A percentile compares a stretch with the other conserved stretches of the same genome.
phyloP scores from a whole-genome alignment of 2,329 filamentous ascomycete species.

The Fusarium sp. region DNA sequence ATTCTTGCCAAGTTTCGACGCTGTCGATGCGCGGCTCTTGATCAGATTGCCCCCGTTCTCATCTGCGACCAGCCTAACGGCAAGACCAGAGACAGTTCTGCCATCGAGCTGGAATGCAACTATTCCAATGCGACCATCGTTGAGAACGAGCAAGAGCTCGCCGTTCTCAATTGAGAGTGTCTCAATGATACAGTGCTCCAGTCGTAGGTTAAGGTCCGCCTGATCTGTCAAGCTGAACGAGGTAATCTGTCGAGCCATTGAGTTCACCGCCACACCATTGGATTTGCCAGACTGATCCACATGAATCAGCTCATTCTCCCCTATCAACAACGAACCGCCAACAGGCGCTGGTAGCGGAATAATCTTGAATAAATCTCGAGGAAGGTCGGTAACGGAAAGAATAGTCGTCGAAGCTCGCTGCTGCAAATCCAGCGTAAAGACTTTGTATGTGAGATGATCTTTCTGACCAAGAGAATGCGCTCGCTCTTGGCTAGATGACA shows the following conservation, averaged over 20 bases:
- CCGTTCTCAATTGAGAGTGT: conserved; percentile 78
- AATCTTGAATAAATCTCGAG: conserved; percentile 86
- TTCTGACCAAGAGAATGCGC: conserved; percentile 84
- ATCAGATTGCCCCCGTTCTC: conserved; percentile 72
- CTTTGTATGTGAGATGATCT: conserved; percentile 88
- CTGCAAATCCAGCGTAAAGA: conserved; percentile 93
- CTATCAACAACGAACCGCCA: conserved; percentile 87
- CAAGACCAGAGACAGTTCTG: conserved; percentile 86
- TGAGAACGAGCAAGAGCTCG: conserved; percentile 84
- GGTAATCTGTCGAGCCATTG: conserved; percentile 84
- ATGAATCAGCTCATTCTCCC: conserved; percentile 90
- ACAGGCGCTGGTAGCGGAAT: conserved; percentile 85
- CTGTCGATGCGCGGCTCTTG: conserved; percentile 71
- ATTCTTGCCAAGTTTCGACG: conserved; percentile 73
- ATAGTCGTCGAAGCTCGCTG: conserved; percentile 94
- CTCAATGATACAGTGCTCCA: conserved; percentile 85
- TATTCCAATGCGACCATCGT: conserved; percentile 77
- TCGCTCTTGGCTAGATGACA: conserved; percentile 78
- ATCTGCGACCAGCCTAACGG: conserved; percentile 70
- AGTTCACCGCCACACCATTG: conserved; percentile 91
- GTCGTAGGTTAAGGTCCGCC: conserved; percentile 77
- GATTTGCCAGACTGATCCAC: conserved; percentile 95
- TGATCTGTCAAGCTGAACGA: conserved; percentile 89
- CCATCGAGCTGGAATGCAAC: conserved; percentile 89
- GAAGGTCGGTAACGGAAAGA: conserved; percentile 83